Evolutionary conservation across 2,329 filamentous ascomycete species (phyloP).

Genomic region (Sporothrix mexicana): DNA sequence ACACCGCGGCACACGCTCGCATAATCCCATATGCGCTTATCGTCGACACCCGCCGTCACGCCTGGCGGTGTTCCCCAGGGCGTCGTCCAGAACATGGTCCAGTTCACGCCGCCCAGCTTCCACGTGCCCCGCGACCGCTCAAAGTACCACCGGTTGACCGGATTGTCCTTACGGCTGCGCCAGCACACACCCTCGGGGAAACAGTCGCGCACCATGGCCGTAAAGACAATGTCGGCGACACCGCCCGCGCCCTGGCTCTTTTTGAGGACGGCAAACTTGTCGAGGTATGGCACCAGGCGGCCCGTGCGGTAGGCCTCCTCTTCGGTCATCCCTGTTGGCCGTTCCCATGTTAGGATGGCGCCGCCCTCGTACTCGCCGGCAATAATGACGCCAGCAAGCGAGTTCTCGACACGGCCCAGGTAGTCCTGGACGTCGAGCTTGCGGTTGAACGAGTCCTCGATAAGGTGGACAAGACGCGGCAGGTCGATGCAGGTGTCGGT

Average conservation of each 20-base stretch:
- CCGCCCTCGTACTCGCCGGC: conserved; percentile 97
- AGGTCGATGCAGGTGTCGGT: conserved; percentile 85
- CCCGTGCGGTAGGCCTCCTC: conserved; percentile 60
- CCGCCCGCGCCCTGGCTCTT: conserved; percentile 87
- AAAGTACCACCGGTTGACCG: conserved; percentile 99
- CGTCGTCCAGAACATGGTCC: conserved; percentile 99
- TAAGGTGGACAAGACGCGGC: conserved; percentile 79
- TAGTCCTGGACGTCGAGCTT: conserved; percentile 86
- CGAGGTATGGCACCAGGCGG: conserved; percentile 86
- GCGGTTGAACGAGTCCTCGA: conserved; percentile 90
- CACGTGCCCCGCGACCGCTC: conserved; percentile 83
- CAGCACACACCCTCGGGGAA: conserved; percentile 91
- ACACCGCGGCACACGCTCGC: conserved; percentile 74
- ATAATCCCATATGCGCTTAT: conserved; percentile 68
- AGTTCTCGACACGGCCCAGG: conserved; percentile 76
- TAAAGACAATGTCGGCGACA: conserved; percentile 95
- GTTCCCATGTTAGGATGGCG: conserved; percentile 93
- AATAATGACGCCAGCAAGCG: conserved; percentile 89
- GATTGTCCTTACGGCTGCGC: conserved; percentile 87
- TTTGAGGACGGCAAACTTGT: conserved; percentile 95
- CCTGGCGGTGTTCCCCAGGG: conserved; percentile 54
- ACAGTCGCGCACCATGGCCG: conserved; percentile 88
- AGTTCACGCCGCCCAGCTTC: conserved; percentile 81
- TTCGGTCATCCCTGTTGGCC: conserved; percentile 61
- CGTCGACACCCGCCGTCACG: conserved; percentile 55